Conservation (phyloP, 2,329 filamentous ascomycete species). For the Lecanosticta acicola region DNA sequence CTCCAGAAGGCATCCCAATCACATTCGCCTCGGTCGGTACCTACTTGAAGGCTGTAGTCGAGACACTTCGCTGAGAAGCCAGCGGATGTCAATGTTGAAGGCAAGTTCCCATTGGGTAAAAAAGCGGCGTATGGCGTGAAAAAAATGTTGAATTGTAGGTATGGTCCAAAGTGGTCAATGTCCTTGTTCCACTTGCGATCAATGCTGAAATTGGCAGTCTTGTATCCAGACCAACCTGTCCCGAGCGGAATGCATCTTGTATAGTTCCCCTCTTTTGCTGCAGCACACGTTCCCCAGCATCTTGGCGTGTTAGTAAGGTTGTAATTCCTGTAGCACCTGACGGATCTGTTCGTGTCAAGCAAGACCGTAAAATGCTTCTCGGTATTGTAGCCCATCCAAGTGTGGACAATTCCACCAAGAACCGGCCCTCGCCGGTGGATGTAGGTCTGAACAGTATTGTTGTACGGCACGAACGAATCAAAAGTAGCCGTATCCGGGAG, state of each 20-base stretch:
- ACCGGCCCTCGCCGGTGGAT: conserved; percentile 13
- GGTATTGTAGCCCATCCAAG: conserved; percentile 3
- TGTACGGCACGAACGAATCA: conserved; percentile 10
- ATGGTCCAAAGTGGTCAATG: conserved; percentile 1
- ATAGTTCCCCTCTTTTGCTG: conserved; percentile 3
- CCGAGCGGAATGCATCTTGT: conserved; percentile 22
- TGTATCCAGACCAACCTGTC: conserved; percentile 16
- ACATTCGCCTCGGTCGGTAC: too few relatives aligned
- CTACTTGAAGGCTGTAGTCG: too few relatives aligned
- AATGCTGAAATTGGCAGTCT: conserved; percentile 12
- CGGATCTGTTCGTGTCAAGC: conserved; percentile 2
- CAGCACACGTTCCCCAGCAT: neutral
- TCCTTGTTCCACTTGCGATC: conserved; percentile 2
- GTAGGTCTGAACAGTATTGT: conserved; percentile 8
- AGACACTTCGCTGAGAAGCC: too few relatives aligned
- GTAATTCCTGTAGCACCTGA: conserved; percentile 14
- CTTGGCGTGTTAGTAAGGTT: conserved; percentile 1
- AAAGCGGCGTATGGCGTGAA: conserved; percentile 20
- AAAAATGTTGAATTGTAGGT: conserved; percentile 11
- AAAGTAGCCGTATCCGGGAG: too few relatives aligned
- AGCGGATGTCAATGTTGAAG: too few relatives aligned
- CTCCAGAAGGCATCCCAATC: conserved; percentile 15
- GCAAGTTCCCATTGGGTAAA: conserved; percentile 8
- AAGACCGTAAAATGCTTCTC: neutral
- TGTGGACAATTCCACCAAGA: conserved; percentile 8